Base-by-base conservation (phyloP, 169 alveolate genomes). In the Neospora caninum region DNA sequence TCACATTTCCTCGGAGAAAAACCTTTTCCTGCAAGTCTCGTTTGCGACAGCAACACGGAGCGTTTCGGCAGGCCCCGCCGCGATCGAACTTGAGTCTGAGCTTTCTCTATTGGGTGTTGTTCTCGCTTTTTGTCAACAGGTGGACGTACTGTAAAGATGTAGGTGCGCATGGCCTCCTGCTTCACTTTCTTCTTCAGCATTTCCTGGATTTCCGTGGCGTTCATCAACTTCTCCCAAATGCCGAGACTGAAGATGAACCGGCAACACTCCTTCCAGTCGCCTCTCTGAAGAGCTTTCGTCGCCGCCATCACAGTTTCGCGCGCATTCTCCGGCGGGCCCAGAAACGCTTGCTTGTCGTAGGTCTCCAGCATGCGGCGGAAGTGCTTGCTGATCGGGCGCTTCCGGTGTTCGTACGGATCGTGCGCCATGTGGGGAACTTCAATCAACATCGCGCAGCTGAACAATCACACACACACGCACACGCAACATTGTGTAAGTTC, bases 251-350 rank as follows among this genome's bases (percentile, higher is more conserved):
- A 94, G 42, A 98, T 92, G 93, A 96, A 96, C 93, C 98, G 98
- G 91, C 97, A 95, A 93, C 99, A 98, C 91, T 96, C 97, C 95
- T 97, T 96, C 99, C 99, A 99, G 92, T 91, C 97, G 7, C 99
- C 99, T 43, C 96, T 96, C 93, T 98, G 99, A 84, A 99, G 97
- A 58, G 97, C 95, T 91, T 98, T 98, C 36, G 99, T 98, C 20
- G 99, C 99, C 78, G 96, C 97, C 92, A 98, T 96, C 42, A 98
- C 96, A 45, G 97, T 96, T 91, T 99, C 99, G 95, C 99, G 97
- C 93, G 97, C 97, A 80, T 97, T 97, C 97, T 99, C 99, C 25
- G 99, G 99, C 9, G 99, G 99, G 0, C 99, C 99, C 87, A 98
- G 95, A 95, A 98, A 98, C 64, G 98, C 97, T 45, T 94, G 96